A percentile compares a stretch with the other conserved stretches of the same genome.
These are phyloP conservation scores for Crithidia sp. DNA, from an alignment of 208 protist species.

Conservation along the genomic window DNA sequence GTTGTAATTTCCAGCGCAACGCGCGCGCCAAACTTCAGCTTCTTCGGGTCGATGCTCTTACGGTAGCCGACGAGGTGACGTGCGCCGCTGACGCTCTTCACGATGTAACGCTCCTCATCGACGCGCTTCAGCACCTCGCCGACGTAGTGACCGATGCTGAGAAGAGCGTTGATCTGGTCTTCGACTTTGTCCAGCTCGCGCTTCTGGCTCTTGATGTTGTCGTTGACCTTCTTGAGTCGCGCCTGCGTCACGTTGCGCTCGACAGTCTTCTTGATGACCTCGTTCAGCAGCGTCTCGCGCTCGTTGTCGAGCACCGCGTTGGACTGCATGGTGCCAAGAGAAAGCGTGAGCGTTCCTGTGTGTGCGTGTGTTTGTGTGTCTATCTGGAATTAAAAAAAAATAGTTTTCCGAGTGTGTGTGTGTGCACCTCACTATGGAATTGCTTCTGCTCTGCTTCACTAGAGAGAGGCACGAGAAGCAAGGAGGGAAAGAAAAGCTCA, in stretches of 20 bases:
- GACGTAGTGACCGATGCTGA: slow-evolving; percentile 99
- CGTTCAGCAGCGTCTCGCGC: slow-evolving; percentile 54
- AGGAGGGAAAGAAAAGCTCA: not conserved
- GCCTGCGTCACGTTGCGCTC: slow-evolving; percentile 65
- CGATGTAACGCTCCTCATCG: slow-evolving; percentile 96
- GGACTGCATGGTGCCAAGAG: slow-evolving; percentile 49
- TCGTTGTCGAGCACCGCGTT: slow-evolving; percentile 56
- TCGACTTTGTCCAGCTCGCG: slow-evolving; percentile 96
- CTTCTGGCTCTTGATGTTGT: slow-evolving; percentile 73
- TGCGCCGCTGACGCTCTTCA: slow-evolving; percentile 98
- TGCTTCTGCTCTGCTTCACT: no score
- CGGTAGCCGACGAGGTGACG: slow-evolving; percentile 99
- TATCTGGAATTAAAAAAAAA: no score
- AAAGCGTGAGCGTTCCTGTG: no score
- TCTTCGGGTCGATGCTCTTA: slow-evolving; percentile 93
- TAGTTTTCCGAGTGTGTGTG: no score
- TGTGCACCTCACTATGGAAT: no score
- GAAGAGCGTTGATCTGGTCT: slow-evolving; percentile 98
- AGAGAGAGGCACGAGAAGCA: not conserved
- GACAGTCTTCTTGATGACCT: slow-evolving; percentile 63
- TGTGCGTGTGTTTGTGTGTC: no score
- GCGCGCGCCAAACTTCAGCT: slow-evolving; percentile 95
- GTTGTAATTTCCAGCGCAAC: slow-evolving; percentile 99
- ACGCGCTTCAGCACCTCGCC: slow-evolving; percentile 98
- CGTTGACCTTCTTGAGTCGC: slow-evolving; percentile 47